Evolutionary conservation across 2,329 filamentous ascomycete genomes (phyloP).

Genomic region (Cordyceps cateniannulata): DNA sequence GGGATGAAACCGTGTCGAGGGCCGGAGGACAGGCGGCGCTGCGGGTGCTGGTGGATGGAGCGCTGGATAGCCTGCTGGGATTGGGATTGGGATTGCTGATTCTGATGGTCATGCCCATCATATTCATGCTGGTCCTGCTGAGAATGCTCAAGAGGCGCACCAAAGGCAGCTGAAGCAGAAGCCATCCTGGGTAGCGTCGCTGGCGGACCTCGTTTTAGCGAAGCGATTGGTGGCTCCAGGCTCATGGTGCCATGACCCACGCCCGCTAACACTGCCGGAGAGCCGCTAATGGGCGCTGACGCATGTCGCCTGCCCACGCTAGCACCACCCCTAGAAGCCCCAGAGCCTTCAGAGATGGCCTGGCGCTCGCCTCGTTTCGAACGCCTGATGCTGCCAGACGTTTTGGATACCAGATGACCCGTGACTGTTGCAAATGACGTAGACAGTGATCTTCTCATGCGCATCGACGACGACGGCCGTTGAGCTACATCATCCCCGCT

Average conservation of each 20-base stretch:
- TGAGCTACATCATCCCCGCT: constrained; percentile 24
- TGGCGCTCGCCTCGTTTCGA: constrained; percentile 39
- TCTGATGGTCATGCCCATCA: too few species aligned
- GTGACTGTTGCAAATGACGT: constrained; percentile 51
- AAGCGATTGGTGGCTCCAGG: constrained; percentile 18
- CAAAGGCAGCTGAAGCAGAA: constrained; percentile 5
- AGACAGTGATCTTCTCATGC: constrained; percentile 48
- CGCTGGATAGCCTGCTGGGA: neutral
- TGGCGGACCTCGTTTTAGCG: constrained; percentile 15
- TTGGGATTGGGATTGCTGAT: too few species aligned
- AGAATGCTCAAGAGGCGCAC: neutral
- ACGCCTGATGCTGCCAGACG: constrained; percentile 48
- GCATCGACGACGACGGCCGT: constrained; percentile 34
- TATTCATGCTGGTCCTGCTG: neutral
- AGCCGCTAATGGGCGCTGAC: constrained; percentile 42
- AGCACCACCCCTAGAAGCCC: constrained; percentile 26
- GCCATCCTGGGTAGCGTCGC: constrained; percentile 1
- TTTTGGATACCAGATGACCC: constrained; percentile 48
- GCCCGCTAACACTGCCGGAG: constrained; percentile 23
- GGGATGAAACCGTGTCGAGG: neutral
- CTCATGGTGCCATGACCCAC: constrained; percentile 18
- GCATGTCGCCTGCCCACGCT: constrained; percentile 43
- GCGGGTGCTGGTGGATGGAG: neutral
- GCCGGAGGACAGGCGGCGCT: neutral
- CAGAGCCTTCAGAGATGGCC: neutral